Base-by-base conservation (phyloP, 2,329 filamentous ascomycete species). In the Dactylellina leptospora region DNA sequence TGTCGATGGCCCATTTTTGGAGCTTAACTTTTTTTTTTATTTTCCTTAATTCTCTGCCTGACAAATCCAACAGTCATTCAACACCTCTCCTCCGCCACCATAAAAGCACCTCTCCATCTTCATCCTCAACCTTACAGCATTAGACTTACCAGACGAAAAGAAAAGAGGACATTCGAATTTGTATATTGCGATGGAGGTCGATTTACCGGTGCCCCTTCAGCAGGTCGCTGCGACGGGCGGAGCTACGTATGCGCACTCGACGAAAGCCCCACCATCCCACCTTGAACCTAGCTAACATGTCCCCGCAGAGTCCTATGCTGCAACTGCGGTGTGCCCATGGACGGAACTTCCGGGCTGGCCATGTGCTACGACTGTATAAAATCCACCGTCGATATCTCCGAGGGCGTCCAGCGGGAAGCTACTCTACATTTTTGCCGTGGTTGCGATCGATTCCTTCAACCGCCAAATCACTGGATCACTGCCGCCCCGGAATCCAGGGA, bases 291-390 rank as follows among this genome's bases (percentile, higher is more conserved):
- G 50, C 59, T 69, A 63, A 75, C 68, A n/a, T 30, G 4, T 11
- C 58, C 13, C 18, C 36, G 6, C 70, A 91, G 88, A n/a, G 96
- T 97, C 79, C 90, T 99, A 68, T 99, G 95, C 82, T 96, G 92
- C 83, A 96, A 97, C 84, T 99, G 95, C 81, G 95, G 93, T 78
- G 92, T 91, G 72, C 89, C 93, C 38, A 96, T 99, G 78, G 93
- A 97, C 81, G 95, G 95, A 80, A 96, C 92, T 16, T 87, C 88
- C 11, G 92, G 92, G 74, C 47, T 77, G 4, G 93, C 95, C 40
- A 88, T 97, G 64, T 99, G 95, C 83, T 92, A 92, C 80, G 93
- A 97, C 83, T 97, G 95, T 81, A 88, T 97, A 79, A 96, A 96
- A 80, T 86, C 96, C 76, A 96, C 92, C 51, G 87, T 96, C 81